These are phyloP conservation scores for Grosmannia huntii DNA, from an alignment of 2,329 filamentous ascomycete genomes.

Conservation along the genomic window DNA sequence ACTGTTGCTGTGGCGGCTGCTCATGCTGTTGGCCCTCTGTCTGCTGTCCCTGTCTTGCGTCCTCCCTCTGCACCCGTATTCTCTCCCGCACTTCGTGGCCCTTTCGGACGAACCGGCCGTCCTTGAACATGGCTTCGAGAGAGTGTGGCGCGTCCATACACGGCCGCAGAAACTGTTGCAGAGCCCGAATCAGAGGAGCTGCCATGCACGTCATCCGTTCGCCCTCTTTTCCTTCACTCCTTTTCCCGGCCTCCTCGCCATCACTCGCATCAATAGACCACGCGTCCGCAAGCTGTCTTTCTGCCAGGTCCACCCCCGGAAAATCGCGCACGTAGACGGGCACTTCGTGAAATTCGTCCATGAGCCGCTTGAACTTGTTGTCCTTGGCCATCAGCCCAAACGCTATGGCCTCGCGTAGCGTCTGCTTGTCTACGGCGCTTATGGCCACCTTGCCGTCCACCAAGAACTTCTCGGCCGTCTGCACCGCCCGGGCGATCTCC, in stretches of 20 bases:
- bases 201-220: constrained; percentile 29
- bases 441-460: constrained; percentile 46
- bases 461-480: constrained; percentile 57
- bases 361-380: constrained; percentile 51
- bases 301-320: constrained; percentile 28
- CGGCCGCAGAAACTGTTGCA: constrained; percentile 39
- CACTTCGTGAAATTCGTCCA: constrained; percentile 63
- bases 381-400: constrained; percentile 46
- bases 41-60: constrained; percentile 27
- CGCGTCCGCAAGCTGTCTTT: constrained; percentile 31
- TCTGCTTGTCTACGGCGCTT: constrained; percentile 41
- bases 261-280: constrained; percentile 52
- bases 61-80: constrained; percentile 22
- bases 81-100: constrained; percentile 13
- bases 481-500: constrained; percentile 51
- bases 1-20: neutral
- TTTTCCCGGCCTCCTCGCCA: no score
- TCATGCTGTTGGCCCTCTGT: neutral
- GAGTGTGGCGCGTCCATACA: constrained; percentile 28
- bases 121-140: constrained; percentile 35
- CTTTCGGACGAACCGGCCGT: constrained; percentile 26
- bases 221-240: constrained; percentile 18
- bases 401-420: constrained; percentile 52
- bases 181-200: constrained; percentile 33
- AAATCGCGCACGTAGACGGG: constrained; percentile 60